Evolutionary conservation across 257 asterid genomes (phyloP).

Genomic region (Petunia secreta): DNA sequence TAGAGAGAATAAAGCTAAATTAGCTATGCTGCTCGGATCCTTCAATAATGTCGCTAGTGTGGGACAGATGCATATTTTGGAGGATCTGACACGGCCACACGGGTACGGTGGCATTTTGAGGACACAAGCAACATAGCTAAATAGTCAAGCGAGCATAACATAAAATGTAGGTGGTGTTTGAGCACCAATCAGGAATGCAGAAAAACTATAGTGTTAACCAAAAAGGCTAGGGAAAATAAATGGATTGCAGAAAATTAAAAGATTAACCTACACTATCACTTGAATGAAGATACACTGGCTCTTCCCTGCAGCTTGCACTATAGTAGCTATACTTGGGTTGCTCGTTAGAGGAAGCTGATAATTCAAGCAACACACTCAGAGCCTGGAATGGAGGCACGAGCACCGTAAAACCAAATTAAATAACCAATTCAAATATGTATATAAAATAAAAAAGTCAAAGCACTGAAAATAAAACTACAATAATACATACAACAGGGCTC

Average conservation of each 20-base stretch:
- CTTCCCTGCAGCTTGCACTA: slow-evolving; percentile 46
- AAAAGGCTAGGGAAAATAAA: neutral
- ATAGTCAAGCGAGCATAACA: neutral
- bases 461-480: too few species aligned
- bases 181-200: neutral
- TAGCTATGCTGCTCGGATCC: too few species aligned
- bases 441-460: neutral
- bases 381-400: slow-evolving; percentile 58
- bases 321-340: slow-evolving; percentile 36
- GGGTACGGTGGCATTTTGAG: too few species aligned
- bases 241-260: slow-evolving; percentile 24
- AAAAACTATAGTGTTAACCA: neutral
- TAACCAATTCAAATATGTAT: neutral
- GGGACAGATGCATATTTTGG: too few species aligned
- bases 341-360: slow-evolving; percentile 61
- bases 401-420: slow-evolving; percentile 18
- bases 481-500: neutral
- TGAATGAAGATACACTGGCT: slow-evolving; percentile 42
- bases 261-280: slow-evolving; percentile 52
- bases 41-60: too few species aligned
- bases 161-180: neutral
- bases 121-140: neutral
- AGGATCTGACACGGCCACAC: too few species aligned
- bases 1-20: neutral
- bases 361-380: slow-evolving; percentile 67